Conservation (phyloP, 2,329 filamentous ascomycete species). For the Cladophialophora bantiana region DNA sequence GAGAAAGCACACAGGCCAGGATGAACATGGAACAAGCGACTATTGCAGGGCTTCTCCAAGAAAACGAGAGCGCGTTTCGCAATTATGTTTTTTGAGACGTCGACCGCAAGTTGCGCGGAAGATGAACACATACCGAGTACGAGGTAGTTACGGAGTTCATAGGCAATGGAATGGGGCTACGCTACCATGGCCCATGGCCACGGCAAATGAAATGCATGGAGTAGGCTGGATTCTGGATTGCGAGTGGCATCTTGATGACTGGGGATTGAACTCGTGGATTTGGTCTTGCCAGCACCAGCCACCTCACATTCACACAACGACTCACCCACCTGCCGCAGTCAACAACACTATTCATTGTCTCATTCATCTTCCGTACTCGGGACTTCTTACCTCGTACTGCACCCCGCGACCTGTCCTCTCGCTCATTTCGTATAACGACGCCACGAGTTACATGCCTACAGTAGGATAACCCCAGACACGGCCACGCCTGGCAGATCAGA, state of each 20-base stretch:
- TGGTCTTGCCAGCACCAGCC: conserved; percentile 5
- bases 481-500: conserved; percentile 14
- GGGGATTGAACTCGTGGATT: not conserved
- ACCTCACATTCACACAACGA: not conserved
- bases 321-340: conserved; percentile 7
- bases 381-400: not conserved
- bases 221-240: not conserved
- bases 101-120: not conserved
- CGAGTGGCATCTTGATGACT: not conserved
- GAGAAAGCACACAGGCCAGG: conserved; percentile 20
- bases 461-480: conserved; percentile 12
- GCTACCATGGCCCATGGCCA: not conserved
- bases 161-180: not conserved
- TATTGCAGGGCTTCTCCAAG: conserved; percentile 26
- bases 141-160: too few relatives aligned
- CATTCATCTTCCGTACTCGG: not conserved
- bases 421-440: conserved; percentile 9
- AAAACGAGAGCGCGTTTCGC: conserved; percentile 29
- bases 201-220: not conserved
- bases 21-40: conserved; percentile 30
- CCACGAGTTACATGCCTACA: conserved; percentile 16
- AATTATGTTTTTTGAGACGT: conserved; percentile 39
- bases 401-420: conserved; percentile 1
- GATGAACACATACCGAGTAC: too few relatives aligned
- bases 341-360: conserved; percentile 2